Evolutionary conservation across 2,329 filamentous ascomycete genomes (phyloP).

Genomic region (Monilinia fructigena): DNA sequence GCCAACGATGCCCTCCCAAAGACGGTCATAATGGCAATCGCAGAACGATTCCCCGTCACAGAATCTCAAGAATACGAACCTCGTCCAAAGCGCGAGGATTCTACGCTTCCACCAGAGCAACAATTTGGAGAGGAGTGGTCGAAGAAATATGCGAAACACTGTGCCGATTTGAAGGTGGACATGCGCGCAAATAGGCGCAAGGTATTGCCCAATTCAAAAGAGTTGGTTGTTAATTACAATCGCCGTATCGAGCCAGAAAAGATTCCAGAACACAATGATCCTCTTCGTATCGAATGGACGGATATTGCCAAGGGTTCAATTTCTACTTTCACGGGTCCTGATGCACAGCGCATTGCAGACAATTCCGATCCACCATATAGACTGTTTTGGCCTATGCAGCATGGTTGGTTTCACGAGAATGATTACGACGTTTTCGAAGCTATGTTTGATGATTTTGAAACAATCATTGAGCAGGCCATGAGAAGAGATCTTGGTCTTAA

Average conservation of each 20-base stretch:
- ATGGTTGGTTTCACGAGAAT: constrained; percentile 85
- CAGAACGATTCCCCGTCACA: constrained; percentile 71
- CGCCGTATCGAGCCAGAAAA: constrained; percentile 77
- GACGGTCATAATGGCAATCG: constrained; percentile 90
- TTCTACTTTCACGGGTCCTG: constrained; percentile 65
- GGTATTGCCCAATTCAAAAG: constrained; percentile 95
- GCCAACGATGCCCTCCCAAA: constrained; percentile 95
- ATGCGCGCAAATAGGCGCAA: constrained; percentile 94
- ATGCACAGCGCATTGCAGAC: constrained; percentile 84
- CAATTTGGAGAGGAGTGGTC: constrained; percentile 82
- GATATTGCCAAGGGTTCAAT: constrained; percentile 66
- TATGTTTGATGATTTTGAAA: constrained; percentile 82
- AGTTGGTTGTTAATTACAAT: constrained; percentile 93
- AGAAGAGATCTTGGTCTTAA: constrained; percentile 78
- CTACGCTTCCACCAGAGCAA: constrained; percentile 61
- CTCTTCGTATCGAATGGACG: constrained; percentile 92
- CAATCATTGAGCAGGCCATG: constrained; percentile 82
- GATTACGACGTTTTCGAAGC: constrained; percentile 80
- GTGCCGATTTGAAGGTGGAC: constrained; percentile 79
- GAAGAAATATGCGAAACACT: constrained; percentile 77
- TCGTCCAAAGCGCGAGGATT: constrained; percentile 69
- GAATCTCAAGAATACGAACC: constrained; percentile 82
- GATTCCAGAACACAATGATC: constrained; percentile 93
- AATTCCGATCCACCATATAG: constrained; percentile 86
- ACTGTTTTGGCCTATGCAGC: constrained; percentile 85